Evolutionary conservation across 2,329 filamentous ascomycete species (phyloP).

Genomic region (Tolypocladium capitatum): DNA sequence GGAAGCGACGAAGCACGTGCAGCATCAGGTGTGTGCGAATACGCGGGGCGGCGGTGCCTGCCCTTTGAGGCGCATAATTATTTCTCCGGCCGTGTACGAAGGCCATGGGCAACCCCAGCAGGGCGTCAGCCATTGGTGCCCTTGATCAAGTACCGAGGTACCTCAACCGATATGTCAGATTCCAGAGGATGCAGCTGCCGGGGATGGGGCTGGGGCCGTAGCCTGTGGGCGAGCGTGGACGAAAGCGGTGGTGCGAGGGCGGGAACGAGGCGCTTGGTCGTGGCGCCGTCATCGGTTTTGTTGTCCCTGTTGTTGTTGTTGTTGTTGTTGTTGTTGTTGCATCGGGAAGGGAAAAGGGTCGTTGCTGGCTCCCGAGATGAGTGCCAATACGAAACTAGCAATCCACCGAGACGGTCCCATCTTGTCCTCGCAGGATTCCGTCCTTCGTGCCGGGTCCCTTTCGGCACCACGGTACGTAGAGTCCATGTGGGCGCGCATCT

Average conservation of each 20-base stretch:
- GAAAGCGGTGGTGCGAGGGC: background rate
- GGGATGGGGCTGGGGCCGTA: background rate
- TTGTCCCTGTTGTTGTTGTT: too few species aligned
- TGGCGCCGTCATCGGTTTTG: too few species aligned
- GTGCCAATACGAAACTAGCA: background rate
- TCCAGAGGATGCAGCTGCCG: slow-evolving; percentile 4
- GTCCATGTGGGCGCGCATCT: background rate
- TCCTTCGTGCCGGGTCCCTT: background rate
- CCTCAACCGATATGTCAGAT: slow-evolving; percentile 20
- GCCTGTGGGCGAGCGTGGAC: background rate
- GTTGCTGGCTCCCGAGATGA: background rate
- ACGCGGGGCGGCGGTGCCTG: too few species aligned
- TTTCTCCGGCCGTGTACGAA: background rate
- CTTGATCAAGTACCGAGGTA: too few species aligned
- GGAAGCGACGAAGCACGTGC: too few species aligned
- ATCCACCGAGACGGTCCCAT: background rate
- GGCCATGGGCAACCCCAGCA: too few species aligned
- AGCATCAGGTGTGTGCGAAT: too few species aligned
- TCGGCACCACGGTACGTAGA: too few species aligned
- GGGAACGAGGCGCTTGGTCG: too few species aligned
- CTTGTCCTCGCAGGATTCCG: background rate
- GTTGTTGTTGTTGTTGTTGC: too few species aligned
- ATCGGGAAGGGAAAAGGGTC: background rate
- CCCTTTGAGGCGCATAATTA: too few species aligned
- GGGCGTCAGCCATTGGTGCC: too few species aligned